These are phyloP conservation scores for Botrytis squamosa DNA, from an alignment of 2,329 filamentous ascomycete genomes.

Conservation along the genomic window DNA sequence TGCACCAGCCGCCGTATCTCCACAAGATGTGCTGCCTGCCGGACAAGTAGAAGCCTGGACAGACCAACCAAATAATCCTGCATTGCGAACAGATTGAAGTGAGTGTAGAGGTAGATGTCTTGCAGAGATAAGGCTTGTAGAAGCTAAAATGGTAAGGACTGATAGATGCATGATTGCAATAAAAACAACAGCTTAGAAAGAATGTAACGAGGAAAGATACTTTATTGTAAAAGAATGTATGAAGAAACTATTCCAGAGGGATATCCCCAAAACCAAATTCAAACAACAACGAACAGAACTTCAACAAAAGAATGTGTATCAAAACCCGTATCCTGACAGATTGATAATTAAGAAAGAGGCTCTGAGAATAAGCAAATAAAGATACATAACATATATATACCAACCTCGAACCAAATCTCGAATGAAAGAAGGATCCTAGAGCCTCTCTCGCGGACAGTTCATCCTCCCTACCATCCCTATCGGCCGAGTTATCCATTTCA, in stretches of 20 bases:
- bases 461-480: neutral
- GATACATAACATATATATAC: neutral
- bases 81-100: neutral
- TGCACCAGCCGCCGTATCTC: constrained; percentile 14
- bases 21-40: constrained; percentile 14
- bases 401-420: neutral
- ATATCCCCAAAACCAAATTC: neutral
- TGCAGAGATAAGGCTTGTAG: neutral
- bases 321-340: neutral
- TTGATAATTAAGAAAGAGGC: neutral
- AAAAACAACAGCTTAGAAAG: neutral
- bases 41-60: constrained; percentile 19
- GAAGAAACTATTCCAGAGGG: neutral
- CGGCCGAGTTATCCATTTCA: neutral
- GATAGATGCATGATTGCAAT: constrained; percentile 9
- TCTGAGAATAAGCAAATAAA: neutral
- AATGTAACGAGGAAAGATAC: neutral
- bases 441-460: neutral
- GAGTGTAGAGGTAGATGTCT: neutral
- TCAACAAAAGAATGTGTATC: neutral
- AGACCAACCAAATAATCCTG: constrained; percentile 17
- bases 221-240: neutral
- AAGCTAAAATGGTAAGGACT: neutral
- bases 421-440: neutral
- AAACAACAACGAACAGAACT: neutral